A percentile compares a stretch with the other conserved stretches of the same genome.
These are phyloP conservation scores for Aspergillus taichungensis DNA, from an alignment of 495 filamentous ascomycete genomes.

Conservation along the genomic window DNA sequence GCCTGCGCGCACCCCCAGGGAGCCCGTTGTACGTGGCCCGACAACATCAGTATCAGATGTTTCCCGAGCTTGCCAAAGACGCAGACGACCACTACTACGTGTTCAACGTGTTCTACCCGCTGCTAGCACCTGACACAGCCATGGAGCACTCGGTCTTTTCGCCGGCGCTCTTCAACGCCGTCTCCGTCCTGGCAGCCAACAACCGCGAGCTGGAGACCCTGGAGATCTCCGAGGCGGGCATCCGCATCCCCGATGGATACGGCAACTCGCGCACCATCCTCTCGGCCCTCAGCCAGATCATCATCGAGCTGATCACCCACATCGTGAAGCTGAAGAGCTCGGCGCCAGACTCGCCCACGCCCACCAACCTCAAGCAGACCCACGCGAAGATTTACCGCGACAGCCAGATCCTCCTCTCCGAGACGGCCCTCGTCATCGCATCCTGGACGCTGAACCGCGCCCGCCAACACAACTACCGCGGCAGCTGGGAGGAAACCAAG, in stretches of 20 bases:
- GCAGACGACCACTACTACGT: slow-evolving; percentile 38
- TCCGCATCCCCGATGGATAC: slow-evolving; percentile 25
- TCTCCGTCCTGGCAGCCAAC: slow-evolving; percentile 35
- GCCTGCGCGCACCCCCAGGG: slow-evolving; percentile 31
- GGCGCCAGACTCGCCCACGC: slow-evolving; percentile 17
- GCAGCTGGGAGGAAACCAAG: slow-evolving; percentile 28
- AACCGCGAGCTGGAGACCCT: slow-evolving; percentile 31
- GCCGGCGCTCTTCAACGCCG: slow-evolving; percentile 33
- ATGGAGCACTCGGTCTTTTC: slow-evolving; percentile 41
- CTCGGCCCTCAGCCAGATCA: slow-evolving; percentile 32
- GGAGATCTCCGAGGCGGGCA: slow-evolving; percentile 23
- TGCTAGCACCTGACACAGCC: slow-evolving; percentile 20
- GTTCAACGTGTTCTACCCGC: slow-evolving; percentile 38
- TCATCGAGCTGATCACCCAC: slow-evolving; percentile 37
- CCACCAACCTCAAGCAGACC: slow-evolving; percentile 31
- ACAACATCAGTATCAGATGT: slow-evolving; percentile 24
- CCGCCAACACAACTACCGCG: slow-evolving; percentile 17
- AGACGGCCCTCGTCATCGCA: slow-evolving; percentile 33
- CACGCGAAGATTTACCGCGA: slow-evolving; percentile 38
- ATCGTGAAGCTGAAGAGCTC: slow-evolving; percentile 24
- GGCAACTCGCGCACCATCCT: slow-evolving; percentile 30
- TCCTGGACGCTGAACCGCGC: slow-evolving; percentile 32
- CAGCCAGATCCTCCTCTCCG: slow-evolving; percentile 30
- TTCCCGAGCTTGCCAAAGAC: slow-evolving; percentile 20
- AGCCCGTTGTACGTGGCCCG: slow-evolving; percentile 34